Base-by-base conservation (phyloP, 2,329 filamentous ascomycete species). In the Lachnellula hyalina region DNA sequence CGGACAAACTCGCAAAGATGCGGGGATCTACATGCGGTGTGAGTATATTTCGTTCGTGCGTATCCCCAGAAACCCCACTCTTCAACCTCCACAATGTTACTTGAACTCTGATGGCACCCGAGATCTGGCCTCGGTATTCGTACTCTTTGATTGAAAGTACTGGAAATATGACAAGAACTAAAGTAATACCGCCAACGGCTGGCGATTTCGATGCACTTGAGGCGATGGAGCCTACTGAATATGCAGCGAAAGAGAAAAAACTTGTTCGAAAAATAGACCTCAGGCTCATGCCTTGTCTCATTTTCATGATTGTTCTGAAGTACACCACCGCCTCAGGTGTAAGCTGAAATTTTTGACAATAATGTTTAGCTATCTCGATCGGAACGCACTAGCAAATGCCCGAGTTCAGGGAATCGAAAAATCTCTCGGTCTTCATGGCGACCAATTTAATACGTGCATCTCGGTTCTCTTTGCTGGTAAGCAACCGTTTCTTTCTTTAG, bases 361-460 rank as follows among this genome's bases (percentile, higher is more conserved):
- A 44, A 19, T 36, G 2, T 35, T 28, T 32, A 70, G 66, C 56
- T 69, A 67, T 46, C 63, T 72, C 12, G 69, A 70, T 51, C 63
- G 70, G 25, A 70, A 69, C 40, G 59, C 58, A 4, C 45, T 64
- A 21, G 59, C 60, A 9, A 57, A 61, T 52, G 61, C 61, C 21
- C 36, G 59, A 14, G 36, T 65, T 19, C 51, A 63, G 14, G 53
- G 61, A 5, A 46, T 65, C 28, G 58, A 61, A n/a, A 53, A 60
- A 15, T 57, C 61, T 21, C 19, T 64, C 6, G 73, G 55, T 69
- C 72, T 4, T 62, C 72, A 64, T 64, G 71, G 68, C 68, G 3
- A 72, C 74, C n/a, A 69, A 71, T 38, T 80, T 44, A 60, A 57
- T n/a, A 65, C 53, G 3, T 50, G 45, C 1, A 57, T 64, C 17